Percentiles rank a stretch among this genome's conserved stretches.
Conservation (phyloP, 139 green algal genomes). For the Nannochloris sp. region DNA sequence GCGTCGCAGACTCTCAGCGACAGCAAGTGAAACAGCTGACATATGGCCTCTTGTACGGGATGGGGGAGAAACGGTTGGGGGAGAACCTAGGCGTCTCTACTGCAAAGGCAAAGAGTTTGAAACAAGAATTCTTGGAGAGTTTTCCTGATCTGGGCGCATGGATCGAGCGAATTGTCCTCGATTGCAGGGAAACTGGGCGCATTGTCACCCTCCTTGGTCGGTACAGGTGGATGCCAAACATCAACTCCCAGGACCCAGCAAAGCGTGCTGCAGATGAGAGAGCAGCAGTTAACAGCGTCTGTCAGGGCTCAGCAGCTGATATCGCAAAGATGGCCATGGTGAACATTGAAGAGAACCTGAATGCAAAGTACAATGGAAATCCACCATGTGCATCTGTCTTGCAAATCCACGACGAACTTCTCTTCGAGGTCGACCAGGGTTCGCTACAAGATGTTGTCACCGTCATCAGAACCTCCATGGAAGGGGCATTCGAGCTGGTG, state of each 20-base stretch:
- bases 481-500: slow-evolving; percentile 31
- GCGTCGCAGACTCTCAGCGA: slow-evolving; percentile 36
- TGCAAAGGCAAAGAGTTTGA: slow-evolving; percentile 23
- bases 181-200: slow-evolving; percentile 30
- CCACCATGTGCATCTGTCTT: background rate
- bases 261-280: slow-evolving; percentile 37
- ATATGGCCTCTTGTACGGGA: slow-evolving; percentile 73
- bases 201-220: slow-evolving; percentile 44
- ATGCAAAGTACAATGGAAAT: background rate
- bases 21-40: slow-evolving; percentile 61
- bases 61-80: slow-evolving; percentile 43
- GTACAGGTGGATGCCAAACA: slow-evolving; percentile 48
- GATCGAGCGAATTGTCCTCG: slow-evolving; percentile 23
- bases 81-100: slow-evolving; percentile 28
- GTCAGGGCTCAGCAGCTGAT: slow-evolving; percentile 69
- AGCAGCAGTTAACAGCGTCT: slow-evolving; percentile 58
- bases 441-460: slow-evolving; percentile 23
- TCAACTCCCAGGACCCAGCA: slow-evolving; percentile 15
- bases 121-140: slow-evolving; percentile 20
- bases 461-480: slow-evolving; percentile 48
- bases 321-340: slow-evolving; percentile 62
- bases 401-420: slow-evolving; percentile 83
- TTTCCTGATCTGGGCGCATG: slow-evolving; percentile 31
- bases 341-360: slow-evolving; percentile 14
- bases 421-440: slow-evolving; percentile 58